These are phyloP conservation scores for Fusarium sp. DNA, from an alignment of 2,329 filamentous ascomycete genomes.

Conservation along the genomic window DNA sequence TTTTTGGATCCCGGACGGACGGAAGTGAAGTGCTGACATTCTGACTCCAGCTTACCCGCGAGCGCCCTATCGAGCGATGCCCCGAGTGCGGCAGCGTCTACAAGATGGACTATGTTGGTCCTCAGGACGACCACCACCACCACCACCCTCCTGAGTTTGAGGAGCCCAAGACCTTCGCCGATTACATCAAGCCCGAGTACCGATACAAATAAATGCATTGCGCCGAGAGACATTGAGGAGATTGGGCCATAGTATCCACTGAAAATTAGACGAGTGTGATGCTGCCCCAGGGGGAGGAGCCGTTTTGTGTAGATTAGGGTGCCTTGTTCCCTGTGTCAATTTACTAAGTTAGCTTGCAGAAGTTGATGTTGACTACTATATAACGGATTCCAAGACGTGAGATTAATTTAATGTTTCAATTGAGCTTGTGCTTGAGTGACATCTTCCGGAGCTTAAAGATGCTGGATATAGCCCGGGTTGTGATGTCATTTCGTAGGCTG, in stretches of 20 bases:
- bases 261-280: slow-evolving; percentile 42
- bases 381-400: slow-evolving; percentile 5
- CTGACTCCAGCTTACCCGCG: slow-evolving; percentile 75
- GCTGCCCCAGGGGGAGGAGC: slow-evolving; percentile 41
- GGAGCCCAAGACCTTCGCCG: slow-evolving; percentile 96
- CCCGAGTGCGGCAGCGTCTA: slow-evolving; percentile 95
- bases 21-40: slow-evolving; percentile 33
- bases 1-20: slow-evolving; percentile 20
- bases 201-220: slow-evolving; percentile 68
- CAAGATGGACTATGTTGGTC: slow-evolving; percentile 97
- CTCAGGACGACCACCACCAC: slow-evolving; percentile 77
- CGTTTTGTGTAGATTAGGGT: slow-evolving; percentile 57
- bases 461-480: neutral
- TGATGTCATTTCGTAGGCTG: slow-evolving; percentile 34
- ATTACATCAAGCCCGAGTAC: slow-evolving; percentile 96
- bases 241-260: slow-evolving; percentile 40
- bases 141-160: slow-evolving; percentile 72
- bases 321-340: slow-evolving; percentile 52
- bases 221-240: slow-evolving; percentile 22
- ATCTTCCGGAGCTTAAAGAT: neutral
- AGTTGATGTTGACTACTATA: slow-evolving; percentile 44
- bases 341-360: slow-evolving; percentile 49
- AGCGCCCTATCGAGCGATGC: slow-evolving; percentile 94
- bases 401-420: slow-evolving; percentile 1
- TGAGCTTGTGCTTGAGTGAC: neutral